phyloP scores from a whole-genome alignment of 2,329 filamentous ascomycete genomes.

The Chrysoporthe puriensis region DNA sequence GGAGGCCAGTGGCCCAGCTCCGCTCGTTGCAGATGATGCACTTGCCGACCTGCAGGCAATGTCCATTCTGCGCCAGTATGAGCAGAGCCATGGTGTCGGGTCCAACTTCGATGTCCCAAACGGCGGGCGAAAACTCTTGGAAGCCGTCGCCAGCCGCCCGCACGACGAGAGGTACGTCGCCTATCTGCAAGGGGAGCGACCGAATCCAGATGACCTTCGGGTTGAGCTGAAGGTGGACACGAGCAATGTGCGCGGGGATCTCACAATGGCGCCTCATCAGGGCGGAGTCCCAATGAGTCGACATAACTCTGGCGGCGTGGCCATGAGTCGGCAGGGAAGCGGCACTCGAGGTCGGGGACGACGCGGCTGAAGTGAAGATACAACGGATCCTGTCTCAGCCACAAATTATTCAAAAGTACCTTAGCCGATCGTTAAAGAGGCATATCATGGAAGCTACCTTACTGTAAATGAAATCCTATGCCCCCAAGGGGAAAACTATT shows the following conservation, averaged over 20 bases:
- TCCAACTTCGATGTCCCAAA: slow-evolving; percentile 59
- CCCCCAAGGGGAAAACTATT: background rate
- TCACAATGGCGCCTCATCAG: slow-evolving; percentile 42
- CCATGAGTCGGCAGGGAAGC: slow-evolving; percentile 60
- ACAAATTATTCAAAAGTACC: background rate
- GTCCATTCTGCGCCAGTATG: slow-evolving; percentile 60
- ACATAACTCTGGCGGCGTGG: slow-evolving; percentile 59
- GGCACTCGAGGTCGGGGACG: slow-evolving; percentile 54
- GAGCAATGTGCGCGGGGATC: slow-evolving; percentile 44
- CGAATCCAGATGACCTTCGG: slow-evolving; percentile 53
- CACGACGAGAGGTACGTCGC: slow-evolving; percentile 53
- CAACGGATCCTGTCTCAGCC: background rate
- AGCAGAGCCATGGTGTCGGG: slow-evolving; percentile 55
- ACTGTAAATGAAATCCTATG: background rate
- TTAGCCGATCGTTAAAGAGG: background rate
- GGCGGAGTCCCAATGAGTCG: slow-evolving; percentile 57
- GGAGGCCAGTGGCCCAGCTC: slow-evolving; percentile 60
- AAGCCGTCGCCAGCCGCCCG: slow-evolving; percentile 55
- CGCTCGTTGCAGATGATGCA: slow-evolving; percentile 56
- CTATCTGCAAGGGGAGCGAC: slow-evolving; percentile 49
- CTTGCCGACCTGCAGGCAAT: slow-evolving; percentile 61
- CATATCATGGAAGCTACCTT: slow-evolving; percentile 1
- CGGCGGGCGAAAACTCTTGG: slow-evolving; percentile 59
- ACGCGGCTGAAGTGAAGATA: slow-evolving; percentile 16
- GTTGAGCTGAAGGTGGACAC: slow-evolving; percentile 54